These are phyloP conservation scores for Melampsora larici-populina DNA, from an alignment of 1,284 basidiomycete species.

Conservation along the genomic window DNA sequence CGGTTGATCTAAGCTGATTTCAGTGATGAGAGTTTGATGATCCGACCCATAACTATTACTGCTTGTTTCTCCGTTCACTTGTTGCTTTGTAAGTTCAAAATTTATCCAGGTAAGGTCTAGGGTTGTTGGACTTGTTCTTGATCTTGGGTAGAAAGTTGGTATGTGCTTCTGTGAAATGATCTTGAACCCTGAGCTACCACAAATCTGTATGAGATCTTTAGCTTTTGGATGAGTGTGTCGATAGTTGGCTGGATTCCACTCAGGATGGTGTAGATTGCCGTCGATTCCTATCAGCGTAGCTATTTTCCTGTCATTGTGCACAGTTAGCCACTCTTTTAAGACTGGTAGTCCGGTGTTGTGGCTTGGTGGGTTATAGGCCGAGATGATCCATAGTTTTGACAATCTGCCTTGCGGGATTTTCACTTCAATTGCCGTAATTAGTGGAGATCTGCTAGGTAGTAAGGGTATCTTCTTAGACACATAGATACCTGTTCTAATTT, in stretches of 20 bases:
- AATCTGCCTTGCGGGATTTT: not conserved
- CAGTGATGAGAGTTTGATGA: not conserved
- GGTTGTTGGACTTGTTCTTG: not conserved
- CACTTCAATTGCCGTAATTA: not conserved
- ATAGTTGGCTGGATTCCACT: not conserved
- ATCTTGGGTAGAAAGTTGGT: not conserved
- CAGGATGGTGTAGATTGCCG: not conserved
- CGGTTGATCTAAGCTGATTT: not conserved
- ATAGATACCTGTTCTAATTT: not conserved
- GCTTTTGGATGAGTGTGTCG: not conserved
- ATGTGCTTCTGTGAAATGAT: not conserved
- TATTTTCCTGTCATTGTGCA: not conserved
- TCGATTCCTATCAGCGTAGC: not conserved
- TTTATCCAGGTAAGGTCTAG: not conserved
- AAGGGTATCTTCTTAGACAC: not conserved
- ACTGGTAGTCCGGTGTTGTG: not conserved
- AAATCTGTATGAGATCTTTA: not conserved
- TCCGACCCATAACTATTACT: not conserved
- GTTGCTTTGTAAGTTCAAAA: not conserved
- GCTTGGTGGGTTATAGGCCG: not conserved
- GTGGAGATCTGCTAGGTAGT: not conserved
- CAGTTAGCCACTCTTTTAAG: not conserved
- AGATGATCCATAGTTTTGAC: not conserved
- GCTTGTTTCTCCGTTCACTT: not conserved
- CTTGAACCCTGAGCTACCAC: not conserved